Base-by-base conservation (phyloP, 164 flowering plant genomes). In the Aristolochia californica region DNA sequence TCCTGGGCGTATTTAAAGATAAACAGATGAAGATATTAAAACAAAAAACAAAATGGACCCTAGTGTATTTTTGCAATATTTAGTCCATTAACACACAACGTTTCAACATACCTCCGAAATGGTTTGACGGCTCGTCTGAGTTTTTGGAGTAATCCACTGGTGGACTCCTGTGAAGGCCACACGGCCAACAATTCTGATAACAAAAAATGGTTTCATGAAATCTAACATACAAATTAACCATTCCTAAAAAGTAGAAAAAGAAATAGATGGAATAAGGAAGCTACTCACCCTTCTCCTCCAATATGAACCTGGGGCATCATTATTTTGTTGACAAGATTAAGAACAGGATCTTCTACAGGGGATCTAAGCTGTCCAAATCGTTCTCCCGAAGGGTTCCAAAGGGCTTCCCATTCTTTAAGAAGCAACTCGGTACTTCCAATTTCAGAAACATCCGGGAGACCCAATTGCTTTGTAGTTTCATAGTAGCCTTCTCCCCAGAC, bases 401-500 rank as follows among this genome's bases (percentile, higher is more conserved):
- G 57, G 45, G 63, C 71, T 57, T 69, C 75, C 77, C 70, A 78
- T 53, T 75, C 81, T 58, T 77, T 67, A 59, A 68, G 62, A 55
- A 70, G 65, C 58, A 58, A 7, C 34, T 70, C 70, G 14, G 66
- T 49, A 57, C 62, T 74, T 48, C 59, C 75, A 58, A 49, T 23
- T 61, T 79, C 78, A 65, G 79, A 45, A 52, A 48, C 48, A 45
- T 40, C 26, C 4, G 68, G 57, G 17, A 68, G 55, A 60, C 43
- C 48, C 20, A 71, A 65, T 57, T 49, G 22, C 48, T 55, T 34
- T 40, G 57, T n/a, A 1, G 77, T 56, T 49, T 78, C 87, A 63
- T 72, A 75, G 65, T 88, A 69, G 66, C 79, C 78, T 56, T 88
- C 96, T 72, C 84, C 98, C 98, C 96, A 88, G 27, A 86, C 81